Percentiles rank a stretch among this genome's conserved stretches.
These are phyloP conservation scores for Xylona heveae DNA, from an alignment of 495 filamentous ascomycete genomes.

Conservation along the genomic window DNA sequence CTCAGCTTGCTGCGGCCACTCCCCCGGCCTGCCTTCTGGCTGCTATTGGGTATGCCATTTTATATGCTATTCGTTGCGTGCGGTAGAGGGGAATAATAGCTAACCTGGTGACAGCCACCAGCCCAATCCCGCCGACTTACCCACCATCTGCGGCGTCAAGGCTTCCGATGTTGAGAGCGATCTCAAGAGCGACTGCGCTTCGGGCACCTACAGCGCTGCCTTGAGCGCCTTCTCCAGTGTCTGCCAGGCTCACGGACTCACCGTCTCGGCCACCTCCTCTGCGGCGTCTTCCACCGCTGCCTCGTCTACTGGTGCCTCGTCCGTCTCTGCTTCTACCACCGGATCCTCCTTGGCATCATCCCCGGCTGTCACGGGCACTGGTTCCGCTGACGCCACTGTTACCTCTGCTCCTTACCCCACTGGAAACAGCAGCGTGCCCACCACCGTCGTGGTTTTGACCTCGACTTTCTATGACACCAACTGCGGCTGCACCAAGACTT, in stretches of 20 bases:
- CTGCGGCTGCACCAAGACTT: background rate
- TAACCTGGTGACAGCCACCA: conserved; percentile 1
- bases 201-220: background rate
- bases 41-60: conserved; percentile 4
- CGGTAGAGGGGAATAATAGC: background rate
- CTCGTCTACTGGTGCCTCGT: background rate
- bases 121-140: conserved; percentile 2
- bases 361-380: background rate
- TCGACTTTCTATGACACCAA: background rate
- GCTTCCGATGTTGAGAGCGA: conserved; percentile 1
- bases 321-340: background rate
- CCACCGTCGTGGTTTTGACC: background rate
- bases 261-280: background rate
- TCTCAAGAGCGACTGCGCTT: background rate
- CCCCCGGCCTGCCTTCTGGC: conserved; percentile 6
- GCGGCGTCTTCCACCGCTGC: background rate
- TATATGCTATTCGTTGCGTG: background rate
- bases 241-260: background rate
- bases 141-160: conserved; percentile 2
- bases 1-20: conserved; percentile 3
- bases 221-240: conserved; percentile 1
- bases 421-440: background rate
- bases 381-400: background rate
- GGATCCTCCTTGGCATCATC: background rate
- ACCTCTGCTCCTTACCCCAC: background rate